A percentile compares a stretch with the other conserved stretches of the same genome.
phyloP scores from a whole-genome alignment of 2,329 filamentous ascomycete genomes.

The Aspergillus sp. region DNA sequence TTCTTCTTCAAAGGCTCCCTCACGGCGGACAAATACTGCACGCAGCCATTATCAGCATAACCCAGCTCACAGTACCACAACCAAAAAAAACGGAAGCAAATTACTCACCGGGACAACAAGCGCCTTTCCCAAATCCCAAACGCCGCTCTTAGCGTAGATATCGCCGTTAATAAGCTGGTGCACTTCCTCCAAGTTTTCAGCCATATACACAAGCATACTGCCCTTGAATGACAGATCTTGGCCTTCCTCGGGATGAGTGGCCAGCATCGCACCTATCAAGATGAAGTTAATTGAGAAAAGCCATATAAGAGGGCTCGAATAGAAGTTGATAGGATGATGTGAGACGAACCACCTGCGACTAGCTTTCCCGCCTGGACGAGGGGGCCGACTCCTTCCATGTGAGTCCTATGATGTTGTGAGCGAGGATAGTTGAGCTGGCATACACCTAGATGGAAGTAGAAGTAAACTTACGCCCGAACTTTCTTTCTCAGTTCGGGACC shows the following conservation, averaged over 20 bases:
- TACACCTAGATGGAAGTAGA: background rate
- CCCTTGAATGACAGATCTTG: slow-evolving; percentile 19
- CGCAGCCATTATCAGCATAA: background rate
- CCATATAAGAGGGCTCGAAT: background rate
- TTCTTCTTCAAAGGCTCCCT: background rate
- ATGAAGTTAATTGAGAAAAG: background rate
- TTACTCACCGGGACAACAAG: slow-evolving; percentile 18
- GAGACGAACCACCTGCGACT: slow-evolving; percentile 64
- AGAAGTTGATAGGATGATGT: background rate
- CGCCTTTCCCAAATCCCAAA: slow-evolving; percentile 24
- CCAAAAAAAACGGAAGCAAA: background rate
- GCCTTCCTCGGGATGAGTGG: slow-evolving; percentile 62
- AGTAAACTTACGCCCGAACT: slow-evolving; percentile 32
- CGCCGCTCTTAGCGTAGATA: slow-evolving; percentile 21
- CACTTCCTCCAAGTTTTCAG: slow-evolving; percentile 19
- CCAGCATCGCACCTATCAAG: slow-evolving; percentile 63
- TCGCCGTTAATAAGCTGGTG: slow-evolving; percentile 19
- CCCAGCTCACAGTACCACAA: background rate
- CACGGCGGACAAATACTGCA: background rate
- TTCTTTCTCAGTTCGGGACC: slow-evolving; percentile 62
- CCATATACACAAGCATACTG: slow-evolving; percentile 24
- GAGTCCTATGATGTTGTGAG: slow-evolving; percentile 38
- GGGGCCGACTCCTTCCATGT: slow-evolving; percentile 60
- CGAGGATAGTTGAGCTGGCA: background rate
- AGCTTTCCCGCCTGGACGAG: slow-evolving; percentile 58